Base-by-base conservation (phyloP, 305 asterid species). In the Ajuga reptans region DNA sequence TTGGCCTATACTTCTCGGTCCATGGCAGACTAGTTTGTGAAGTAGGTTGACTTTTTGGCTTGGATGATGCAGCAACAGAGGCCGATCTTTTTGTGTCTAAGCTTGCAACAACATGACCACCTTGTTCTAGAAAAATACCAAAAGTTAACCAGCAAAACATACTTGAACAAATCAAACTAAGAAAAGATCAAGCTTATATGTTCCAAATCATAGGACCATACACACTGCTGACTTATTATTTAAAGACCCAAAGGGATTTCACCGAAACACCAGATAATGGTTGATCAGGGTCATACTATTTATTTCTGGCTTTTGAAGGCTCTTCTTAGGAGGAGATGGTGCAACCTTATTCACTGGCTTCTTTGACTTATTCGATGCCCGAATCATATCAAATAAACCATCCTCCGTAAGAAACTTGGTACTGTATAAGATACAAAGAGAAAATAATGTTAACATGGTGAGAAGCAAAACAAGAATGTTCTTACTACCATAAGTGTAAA, bases 1-100 rank as follows among this genome's bases (percentile, higher is more conserved):
- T 88, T 60, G 99, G 99, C 76, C 84, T 82, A 80, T 93, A 85
- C 79, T 87, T 93, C 72, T 86, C 99, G 7, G 92, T 84, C 99
- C 99, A 93, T 43, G 91, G 87, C 86, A 91, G 76, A 60, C 9
- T 68, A 69, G 83, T 70, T 54, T 82, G 81, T 57, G 75, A 77
- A 27, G 72, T 64, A 76, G 84, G 69, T 71, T 64, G 84, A 68
- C 17, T 72, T 61, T 86, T 83, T 58, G 39, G 75, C 82, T 80
- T 88, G 33, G 81, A 42, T 68, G 86, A 72, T 71, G 83, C 65
- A 64, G 76, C 75, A 50, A 75, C 66, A 61, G 83, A 54, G 39
- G 81, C 56, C 66, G 55, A 65, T 50, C 82, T 83, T 84, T 87
- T 87, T 17, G 69, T 66, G 69, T 80, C 86, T 45, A 67, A 39